Evolutionary conservation across 2,329 filamentous ascomycete species (phyloP).

Genomic region (Alternaria conjuncta): DNA sequence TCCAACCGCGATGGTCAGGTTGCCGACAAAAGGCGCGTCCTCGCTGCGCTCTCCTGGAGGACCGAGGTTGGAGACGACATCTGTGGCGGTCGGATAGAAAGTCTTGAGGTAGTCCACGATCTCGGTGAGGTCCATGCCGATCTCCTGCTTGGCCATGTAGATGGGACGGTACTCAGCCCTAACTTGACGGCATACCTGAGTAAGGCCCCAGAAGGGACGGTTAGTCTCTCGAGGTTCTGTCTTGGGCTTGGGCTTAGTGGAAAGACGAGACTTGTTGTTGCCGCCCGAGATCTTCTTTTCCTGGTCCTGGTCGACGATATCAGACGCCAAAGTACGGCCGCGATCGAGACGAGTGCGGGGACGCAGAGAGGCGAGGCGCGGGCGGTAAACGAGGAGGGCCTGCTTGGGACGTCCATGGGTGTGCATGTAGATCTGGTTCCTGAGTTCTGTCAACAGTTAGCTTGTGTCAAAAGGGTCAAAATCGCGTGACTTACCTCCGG

Average conservation of each 20-base stretch:
- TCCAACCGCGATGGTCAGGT: conserved; percentile 36
- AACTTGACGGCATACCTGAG: conserved; percentile 34
- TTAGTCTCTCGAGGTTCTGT: conserved; percentile 17
- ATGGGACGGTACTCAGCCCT: conserved; percentile 34
- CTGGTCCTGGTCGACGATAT: conserved; percentile 17
- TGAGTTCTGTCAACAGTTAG: conserved; percentile 30
- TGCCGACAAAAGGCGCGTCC: conserved; percentile 31
- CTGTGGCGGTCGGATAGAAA: conserved; percentile 24
- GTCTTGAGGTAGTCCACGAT: conserved; percentile 24
- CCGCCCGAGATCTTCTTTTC: conserved; percentile 8
- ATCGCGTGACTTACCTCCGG: conserved; percentile 20
- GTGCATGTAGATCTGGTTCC: conserved; percentile 36
- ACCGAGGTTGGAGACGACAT: conserved; percentile 6
- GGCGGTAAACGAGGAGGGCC: conserved; percentile 33
- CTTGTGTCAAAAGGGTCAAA: not conserved
- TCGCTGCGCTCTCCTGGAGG: not conserved
- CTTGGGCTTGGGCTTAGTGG: conserved; percentile 3
- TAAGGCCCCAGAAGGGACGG: conserved; percentile 35
- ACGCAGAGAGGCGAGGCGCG: conserved; percentile 33
- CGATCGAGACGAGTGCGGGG: conserved; percentile 29
- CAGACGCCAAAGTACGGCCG: conserved; percentile 19
- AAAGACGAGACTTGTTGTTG: not conserved
- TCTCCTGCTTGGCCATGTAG: conserved; percentile 32
- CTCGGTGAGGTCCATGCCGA: conserved; percentile 35
- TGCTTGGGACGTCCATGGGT: conserved; percentile 18